Evolutionary conservation across 371 early-diverging fungal species (phyloP).

Genomic region (Aphelidium insulamus): DNA sequence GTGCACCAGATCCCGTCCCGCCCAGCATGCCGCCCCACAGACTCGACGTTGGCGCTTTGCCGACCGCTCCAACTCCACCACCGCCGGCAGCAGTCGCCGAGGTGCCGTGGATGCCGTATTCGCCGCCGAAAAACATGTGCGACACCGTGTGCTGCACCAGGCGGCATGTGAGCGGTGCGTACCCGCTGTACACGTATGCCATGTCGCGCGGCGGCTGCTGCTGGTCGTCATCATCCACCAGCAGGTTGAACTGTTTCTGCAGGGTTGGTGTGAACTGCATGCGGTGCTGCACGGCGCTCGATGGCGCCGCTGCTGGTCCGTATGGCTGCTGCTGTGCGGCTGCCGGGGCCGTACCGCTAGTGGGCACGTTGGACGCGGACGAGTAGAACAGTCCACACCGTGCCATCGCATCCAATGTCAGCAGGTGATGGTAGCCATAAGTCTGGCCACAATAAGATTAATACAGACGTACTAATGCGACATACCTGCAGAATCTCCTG

Average conservation of each 20-base stretch:
- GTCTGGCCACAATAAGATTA: slow-evolving; percentile 18
- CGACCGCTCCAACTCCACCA: slow-evolving; percentile 1
- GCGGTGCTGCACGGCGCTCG: not conserved
- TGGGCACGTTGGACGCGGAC: slow-evolving; percentile 15
- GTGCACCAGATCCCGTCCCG: slow-evolving; percentile 5
- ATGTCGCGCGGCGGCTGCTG: slow-evolving; percentile 68
- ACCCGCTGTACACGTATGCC: slow-evolving; percentile 81
- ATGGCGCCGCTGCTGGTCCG: not conserved
- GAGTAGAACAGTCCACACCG: slow-evolving; percentile 36
- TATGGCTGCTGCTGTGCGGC: not conserved
- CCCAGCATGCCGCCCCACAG: slow-evolving; percentile 2
- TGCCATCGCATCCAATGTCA: slow-evolving; percentile 51
- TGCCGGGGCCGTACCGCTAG: slow-evolving; percentile 3
- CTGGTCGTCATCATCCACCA: slow-evolving; percentile 58
- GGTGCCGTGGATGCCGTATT: slow-evolving; percentile 8
- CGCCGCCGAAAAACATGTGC: slow-evolving; percentile 4
- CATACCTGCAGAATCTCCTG: slow-evolving; percentile 54
- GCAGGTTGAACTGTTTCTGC: slow-evolving; percentile 44
- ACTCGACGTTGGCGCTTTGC: too few species aligned
- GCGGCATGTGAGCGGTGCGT: slow-evolving; percentile 70
- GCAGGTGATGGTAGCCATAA: slow-evolving; percentile 71
- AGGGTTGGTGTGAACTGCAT: slow-evolving; percentile 10
- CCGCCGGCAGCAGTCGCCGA: slow-evolving; percentile 4
- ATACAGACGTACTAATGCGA: not conserved
- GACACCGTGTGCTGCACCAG: slow-evolving; percentile 36